These are phyloP conservation scores for Nicotiana noctiflora DNA, from an alignment of 257 asterid species.

Conservation along the genomic window DNA sequence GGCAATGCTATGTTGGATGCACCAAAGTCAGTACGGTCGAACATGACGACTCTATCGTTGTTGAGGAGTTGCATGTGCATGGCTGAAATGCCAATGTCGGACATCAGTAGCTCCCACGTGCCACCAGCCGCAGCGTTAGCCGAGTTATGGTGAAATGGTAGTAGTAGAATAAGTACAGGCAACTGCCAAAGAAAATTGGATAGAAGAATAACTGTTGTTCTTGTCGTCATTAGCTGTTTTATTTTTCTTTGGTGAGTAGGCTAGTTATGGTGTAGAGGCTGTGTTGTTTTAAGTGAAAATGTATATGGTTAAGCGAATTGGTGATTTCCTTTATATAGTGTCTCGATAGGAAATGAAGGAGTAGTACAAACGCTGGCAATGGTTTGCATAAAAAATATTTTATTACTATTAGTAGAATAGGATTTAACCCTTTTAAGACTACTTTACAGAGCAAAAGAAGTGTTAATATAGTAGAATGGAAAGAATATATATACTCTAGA, in stretches of 20 bases:
- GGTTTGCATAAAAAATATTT: neutral
- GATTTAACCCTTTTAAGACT: no score
- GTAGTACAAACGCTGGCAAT: no score
- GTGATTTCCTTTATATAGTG: neutral
- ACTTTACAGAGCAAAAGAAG: neutral
- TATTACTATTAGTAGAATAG: neutral
- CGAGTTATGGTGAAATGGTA: neutral
- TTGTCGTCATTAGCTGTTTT: neutral
- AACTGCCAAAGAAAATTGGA: neutral
- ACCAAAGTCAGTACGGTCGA: slow-evolving; percentile 45
- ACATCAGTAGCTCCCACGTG: slow-evolving; percentile 31
- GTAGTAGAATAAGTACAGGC: neutral
- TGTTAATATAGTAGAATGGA: neutral
- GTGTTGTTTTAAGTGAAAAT: neutral
- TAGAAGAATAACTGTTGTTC: neutral
- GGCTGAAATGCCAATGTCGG: slow-evolving; percentile 37
- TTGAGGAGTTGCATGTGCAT: slow-evolving; percentile 62
- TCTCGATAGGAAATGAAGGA: no score
- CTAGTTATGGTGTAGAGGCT: neutral
- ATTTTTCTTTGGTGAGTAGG: no score
- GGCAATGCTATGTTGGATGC: slow-evolving; percentile 41
- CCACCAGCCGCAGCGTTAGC: slow-evolving; percentile 25
- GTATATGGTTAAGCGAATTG: neutral
- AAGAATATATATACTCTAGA: no score
- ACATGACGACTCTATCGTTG: slow-evolving; percentile 40